These are phyloP conservation scores for Saccharomycopsis synnaedendra DNA, from an alignment of 805 yeast species.

Conservation along the genomic window DNA sequence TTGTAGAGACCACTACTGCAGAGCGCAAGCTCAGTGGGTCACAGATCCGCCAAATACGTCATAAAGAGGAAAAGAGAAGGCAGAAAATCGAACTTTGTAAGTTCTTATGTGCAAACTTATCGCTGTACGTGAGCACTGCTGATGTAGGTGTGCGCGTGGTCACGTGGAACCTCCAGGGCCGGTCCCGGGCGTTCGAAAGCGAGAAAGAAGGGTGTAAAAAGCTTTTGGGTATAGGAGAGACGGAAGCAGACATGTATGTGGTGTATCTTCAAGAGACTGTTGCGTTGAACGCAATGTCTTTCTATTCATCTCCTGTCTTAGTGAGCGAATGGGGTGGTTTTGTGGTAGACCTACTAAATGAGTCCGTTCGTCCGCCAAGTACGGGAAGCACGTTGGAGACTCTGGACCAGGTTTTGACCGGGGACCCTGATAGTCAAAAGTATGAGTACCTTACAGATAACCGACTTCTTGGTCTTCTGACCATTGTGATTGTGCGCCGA, in stretches of 20 bases:
- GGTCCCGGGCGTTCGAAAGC: slow-evolving; percentile 16
- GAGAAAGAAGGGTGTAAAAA: slow-evolving; percentile 16
- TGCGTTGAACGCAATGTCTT: slow-evolving; percentile 29
- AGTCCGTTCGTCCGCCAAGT: neutral
- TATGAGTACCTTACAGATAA: slow-evolving; percentile 30
- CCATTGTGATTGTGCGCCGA: slow-evolving; percentile 30
- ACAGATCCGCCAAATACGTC: neutral
- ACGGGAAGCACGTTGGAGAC: slow-evolving; percentile 6
- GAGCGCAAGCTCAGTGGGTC: neutral
- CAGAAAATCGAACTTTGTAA: slow-evolving; percentile 13
- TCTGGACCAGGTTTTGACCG: slow-evolving; percentile 3
- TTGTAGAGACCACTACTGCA: slow-evolving; percentile 13
- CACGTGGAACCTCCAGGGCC: slow-evolving; percentile 31
- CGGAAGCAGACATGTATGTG: slow-evolving; percentile 27
- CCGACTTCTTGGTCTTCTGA: slow-evolving; percentile 42
- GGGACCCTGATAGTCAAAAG: slow-evolving; percentile 12
- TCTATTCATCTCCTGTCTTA: slow-evolving; percentile 25
- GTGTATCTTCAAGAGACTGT: slow-evolving; percentile 41
- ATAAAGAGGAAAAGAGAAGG: slow-evolving; percentile 11
- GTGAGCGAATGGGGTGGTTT: slow-evolving; percentile 25
- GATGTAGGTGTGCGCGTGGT: slow-evolving; percentile 21
- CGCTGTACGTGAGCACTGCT: slow-evolving; percentile 9
- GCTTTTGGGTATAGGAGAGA: slow-evolving; percentile 15
- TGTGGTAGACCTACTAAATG: slow-evolving; percentile 19
- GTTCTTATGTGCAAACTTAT: slow-evolving; percentile 12